Base-by-base conservation (phyloP, 2,329 filamentous ascomycete species). In the Domatiomyces catenatus region DNA sequence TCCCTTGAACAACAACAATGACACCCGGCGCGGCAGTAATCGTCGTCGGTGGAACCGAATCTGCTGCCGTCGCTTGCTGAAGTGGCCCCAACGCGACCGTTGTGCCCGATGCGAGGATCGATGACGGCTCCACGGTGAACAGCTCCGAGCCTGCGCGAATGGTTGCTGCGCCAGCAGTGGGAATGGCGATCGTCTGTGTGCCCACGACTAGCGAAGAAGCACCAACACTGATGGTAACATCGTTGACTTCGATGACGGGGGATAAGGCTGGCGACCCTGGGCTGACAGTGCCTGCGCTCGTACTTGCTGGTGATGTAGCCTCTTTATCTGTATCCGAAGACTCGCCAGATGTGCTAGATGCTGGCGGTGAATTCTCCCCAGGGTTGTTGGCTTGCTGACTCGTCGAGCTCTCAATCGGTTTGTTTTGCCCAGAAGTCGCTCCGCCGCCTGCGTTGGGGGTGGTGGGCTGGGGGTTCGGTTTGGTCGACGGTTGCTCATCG, bases 1-100 rank as follows among this genome's bases (percentile, higher is more conserved):
- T 59, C n/a, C 58, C 52, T 18, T 54, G 55, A 26, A 63, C 50
- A 8, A 56, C 59, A 36, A 61, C 48, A 3, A 53, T 55, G 39
- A 61, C 26, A 17, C 54, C 56, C 19, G 49, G 51, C 15, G 50
- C 47, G 28, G 50, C 48, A 18, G 51, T 55, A 7, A 52, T 49
- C 32, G 51, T 46, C 20, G 56, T 52, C 28, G 43, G 43, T 8
- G 54, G 50, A 2, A 49, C 48, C 15, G 46, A 5, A 45, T 15
- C 19, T 1, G 28, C 8, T 22, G 5, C 45, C 15, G 47, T 32
- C 2, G 39, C 19, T 8, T 47, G 48, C 42, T 54, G 52, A 2
- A 46, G 18, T n/a, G 49, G 45, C 3, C 39, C 44, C 26, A 58
- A 32, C 8, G 52, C 52, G 22, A 58, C 54, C 32, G 57, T 59